Evolutionary conservation across 1,284 basidiomycete genomes (phyloP).

Genomic region (Apiotrichum montevideense): DNA sequence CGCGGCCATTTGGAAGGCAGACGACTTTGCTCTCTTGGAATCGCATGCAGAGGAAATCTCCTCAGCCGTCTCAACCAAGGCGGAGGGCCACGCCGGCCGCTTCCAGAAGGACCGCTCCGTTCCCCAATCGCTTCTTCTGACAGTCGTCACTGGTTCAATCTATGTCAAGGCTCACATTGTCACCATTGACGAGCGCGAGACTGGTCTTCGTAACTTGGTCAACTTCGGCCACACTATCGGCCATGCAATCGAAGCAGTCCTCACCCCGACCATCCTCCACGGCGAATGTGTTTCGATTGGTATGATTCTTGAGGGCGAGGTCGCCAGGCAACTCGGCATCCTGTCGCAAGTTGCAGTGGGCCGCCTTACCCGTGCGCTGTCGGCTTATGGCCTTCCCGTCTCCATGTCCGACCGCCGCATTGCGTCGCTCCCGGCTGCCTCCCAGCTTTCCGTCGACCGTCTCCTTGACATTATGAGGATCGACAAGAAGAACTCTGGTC

Average conservation of each 20-base stretch:
- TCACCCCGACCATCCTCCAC: conserved; percentile 84
- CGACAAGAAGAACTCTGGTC: conserved; percentile 95
- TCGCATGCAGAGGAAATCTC: conserved; percentile 75
- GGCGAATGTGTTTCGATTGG: conserved; percentile 90
- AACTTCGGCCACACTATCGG: conserved; percentile 97
- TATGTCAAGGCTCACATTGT: conserved; percentile 92
- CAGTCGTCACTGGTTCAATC: conserved; percentile 78
- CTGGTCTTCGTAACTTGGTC: conserved; percentile 89
- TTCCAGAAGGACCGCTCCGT: conserved; percentile 62
- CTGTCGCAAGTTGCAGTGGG: conserved; percentile 84
- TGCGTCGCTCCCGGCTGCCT: conserved; percentile 62
- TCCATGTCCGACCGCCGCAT: conserved; percentile 71
- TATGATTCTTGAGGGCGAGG: conserved; percentile 89
- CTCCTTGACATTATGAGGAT: conserved; percentile 86
- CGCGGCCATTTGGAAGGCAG: conserved; percentile 89
- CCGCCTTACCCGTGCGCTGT: conserved; percentile 71
- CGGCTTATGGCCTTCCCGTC: conserved; percentile 80
- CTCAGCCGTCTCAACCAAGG: conserved; percentile 60
- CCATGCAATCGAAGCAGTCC: conserved; percentile 88
- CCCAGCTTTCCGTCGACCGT: conserved; percentile 67
- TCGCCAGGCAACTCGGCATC: conserved; percentile 77
- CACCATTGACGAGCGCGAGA: conserved; percentile 89
- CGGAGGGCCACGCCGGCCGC: conserved; percentile 58
- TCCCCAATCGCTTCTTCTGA: conserved; percentile 61
- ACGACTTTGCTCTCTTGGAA: conserved; percentile 78